Evolutionary conservation across 1,284 basidiomycete species (phyloP).

Genomic region (Neonothopanus nambi): DNA sequence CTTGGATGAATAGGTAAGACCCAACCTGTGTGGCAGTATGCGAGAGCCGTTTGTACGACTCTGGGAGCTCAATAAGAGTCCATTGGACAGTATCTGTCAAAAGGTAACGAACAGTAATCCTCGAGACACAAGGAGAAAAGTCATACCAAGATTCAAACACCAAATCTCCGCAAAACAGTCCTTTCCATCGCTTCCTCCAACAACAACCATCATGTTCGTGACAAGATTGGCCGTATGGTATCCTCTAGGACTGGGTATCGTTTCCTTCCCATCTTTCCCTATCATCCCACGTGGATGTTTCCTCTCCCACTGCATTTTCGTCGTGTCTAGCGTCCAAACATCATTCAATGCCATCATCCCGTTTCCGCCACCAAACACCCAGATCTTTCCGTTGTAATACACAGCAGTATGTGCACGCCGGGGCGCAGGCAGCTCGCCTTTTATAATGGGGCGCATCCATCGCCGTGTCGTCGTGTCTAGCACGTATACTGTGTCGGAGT

Average conservation of each 20-base stretch:
- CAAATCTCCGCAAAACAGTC: conserved; percentile 87
- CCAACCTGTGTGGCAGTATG: conserved; percentile 91
- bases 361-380: conserved; percentile 92
- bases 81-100: conserved; percentile 67
- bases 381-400: conserved; percentile 71
- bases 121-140: background rate
- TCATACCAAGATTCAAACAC: conserved; percentile 81
- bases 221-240: conserved; percentile 92
- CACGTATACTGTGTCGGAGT: conserved; percentile 79
- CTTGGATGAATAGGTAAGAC: conserved; percentile 89
- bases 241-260: conserved; percentile 69
- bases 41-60: conserved; percentile 72
- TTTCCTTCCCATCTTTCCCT: background rate
- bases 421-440: conserved; percentile 54
- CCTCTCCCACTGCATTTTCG: conserved; percentile 65
- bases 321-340: conserved; percentile 83
- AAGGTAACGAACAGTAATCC: conserved; percentile 8
- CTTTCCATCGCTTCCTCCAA: conserved; percentile 80
- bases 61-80: conserved; percentile 56
- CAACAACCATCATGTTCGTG: conserved; percentile 79
- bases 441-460: conserved; percentile 59
- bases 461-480: conserved; percentile 77
- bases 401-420: conserved; percentile 89
- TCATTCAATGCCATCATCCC: conserved; percentile 88
- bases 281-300: conserved; percentile 45